Evolutionary conservation across 139 green algal genomes (phyloP), one percentile per base, ranked within the genome.

Genomic region (Monoraphidium neglectum): DNA sequence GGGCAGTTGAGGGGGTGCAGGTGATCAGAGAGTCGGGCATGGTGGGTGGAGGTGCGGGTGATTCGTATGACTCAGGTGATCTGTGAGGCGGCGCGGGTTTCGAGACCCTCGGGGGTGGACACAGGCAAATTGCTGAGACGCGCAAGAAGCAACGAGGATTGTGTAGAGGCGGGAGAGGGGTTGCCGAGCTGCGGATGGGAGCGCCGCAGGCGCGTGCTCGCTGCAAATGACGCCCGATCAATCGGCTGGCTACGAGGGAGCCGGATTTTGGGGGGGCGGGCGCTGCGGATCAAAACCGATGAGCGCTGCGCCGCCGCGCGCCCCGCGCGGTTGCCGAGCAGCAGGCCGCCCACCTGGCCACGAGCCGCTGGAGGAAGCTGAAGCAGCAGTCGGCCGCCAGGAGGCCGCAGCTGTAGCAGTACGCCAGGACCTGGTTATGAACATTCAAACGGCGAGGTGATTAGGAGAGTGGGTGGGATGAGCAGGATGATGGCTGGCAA

Each of bases 401-500:
- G 0, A 92, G 80, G 6, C 88, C 88, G 4, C 64, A 70, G 32
- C 70, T 70, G 82, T 85, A 93, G 63, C 90, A 77, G 47, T 91
- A 83, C 6, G 78, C 83, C 49, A 89, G 67, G 59, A 96, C 8
- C 43, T 51, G 43, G n/a, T n/a, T n/a, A n/a, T n/a, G n/a, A n/a
- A n/a, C n/a, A n/a, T n/a, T n/a, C n/a, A n/a, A n/a, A n/a, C n/a
- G n/a, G n/a, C n/a, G n/a, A n/a, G n/a, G n/a, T n/a, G n/a, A n/a
- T n/a, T n/a, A n/a, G n/a, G n/a, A n/a, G n/a, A n/a, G n/a, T n/a
- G n/a, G n/a, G n/a, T n/a, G n/a, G n/a, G n/a, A n/a, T n/a, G n/a
- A n/a, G n/a, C n/a, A n/a, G n/a, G n/a, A n/a, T n/a, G n/a, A n/a
- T n/a, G n/a, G n/a, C n/a, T n/a, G n/a, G n/a, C n/a, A n/a, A n/a